Base-by-base conservation (phyloP, 2,329 filamentous ascomycete species). In the Catunica adiposa region DNA sequence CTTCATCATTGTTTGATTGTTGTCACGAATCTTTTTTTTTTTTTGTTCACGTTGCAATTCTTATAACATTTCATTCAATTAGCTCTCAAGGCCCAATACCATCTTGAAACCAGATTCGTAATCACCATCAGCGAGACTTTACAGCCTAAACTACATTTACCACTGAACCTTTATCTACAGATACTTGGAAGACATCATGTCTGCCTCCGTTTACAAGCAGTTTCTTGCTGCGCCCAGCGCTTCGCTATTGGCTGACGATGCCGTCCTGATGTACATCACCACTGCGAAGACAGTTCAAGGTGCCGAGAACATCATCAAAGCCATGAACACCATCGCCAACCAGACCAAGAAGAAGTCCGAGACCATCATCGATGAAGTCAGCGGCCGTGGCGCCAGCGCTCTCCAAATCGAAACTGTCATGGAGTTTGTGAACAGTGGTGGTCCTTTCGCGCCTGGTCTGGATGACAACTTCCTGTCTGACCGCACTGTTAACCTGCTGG, bases 391-490 rank as follows among this genome's bases (percentile, higher is more conserved):
- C 61, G 85, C 82, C 56, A 66, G 86, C 58, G 89, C 94, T 66
- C 74, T 89, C 56, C 89, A 97, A 69, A 74, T 89, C 51, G 84
- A 94, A 64, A 92, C 87, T 23, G 81, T 80, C 1, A 70, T 97
- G 51, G 84, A 94, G 66, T 96, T 98, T 67, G 67, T 82, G 56
- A 80, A 76, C 60, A 82, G 84, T 60, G 92, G 90, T 61, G 90
- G 89, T 61, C 78, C 83, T 61, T 97, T 92, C 71, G 77, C 97
- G 56, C 90, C 90, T 3, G 82, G 82, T 51, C 74, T 98, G 51
- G 90, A 97, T 64, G 89, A 96, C 73, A 96, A 96, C 72, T 95
- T 97, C 68, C 71, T 98, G 58, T 74, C 86, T 56, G 89, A 95
- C 69, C 83, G 83, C 64, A 79, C 79, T 56, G 89, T 89, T 59